Evolutionary conservation across 73 alveolate species (phyloP).

Genomic region (Paramecium biaurelia): DNA sequence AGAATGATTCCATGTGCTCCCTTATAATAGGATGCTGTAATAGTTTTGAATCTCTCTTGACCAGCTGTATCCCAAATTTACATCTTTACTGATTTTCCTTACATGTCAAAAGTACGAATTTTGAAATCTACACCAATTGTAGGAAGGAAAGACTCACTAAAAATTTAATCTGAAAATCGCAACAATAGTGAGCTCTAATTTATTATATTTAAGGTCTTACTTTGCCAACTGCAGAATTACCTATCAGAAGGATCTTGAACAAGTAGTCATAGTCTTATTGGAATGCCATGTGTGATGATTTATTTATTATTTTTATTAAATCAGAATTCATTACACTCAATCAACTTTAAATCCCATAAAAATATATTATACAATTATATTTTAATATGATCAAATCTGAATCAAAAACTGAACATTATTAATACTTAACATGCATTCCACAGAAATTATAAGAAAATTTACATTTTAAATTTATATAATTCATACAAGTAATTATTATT

Average conservation of each 20-base stretch:
- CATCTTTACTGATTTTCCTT: slow-evolving; percentile 66
- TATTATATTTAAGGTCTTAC: background rate
- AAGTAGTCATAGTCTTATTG: slow-evolving; percentile 72
- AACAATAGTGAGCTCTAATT: slow-evolving; percentile 64
- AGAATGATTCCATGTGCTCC: slow-evolving; percentile 86
- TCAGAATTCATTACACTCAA: slow-evolving; percentile 18
- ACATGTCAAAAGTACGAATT: slow-evolving; percentile 67
- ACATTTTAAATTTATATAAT: background rate
- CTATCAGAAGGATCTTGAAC: slow-evolving; percentile 69
- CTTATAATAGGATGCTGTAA: slow-evolving; percentile 81
- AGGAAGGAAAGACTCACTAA: slow-evolving; percentile 72
- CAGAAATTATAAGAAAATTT: slow-evolving; percentile 20
- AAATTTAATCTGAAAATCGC: slow-evolving; percentile 71
- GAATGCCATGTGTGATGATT: slow-evolving; percentile 49
- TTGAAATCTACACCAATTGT: slow-evolving; percentile 80
- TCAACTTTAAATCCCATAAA: background rate
- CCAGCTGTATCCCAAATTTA: slow-evolving; percentile 75
- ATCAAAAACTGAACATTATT: background rate
- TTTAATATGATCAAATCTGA: background rate
- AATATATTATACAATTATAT: background rate
- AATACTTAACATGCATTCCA: background rate
- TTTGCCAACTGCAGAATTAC: slow-evolving; percentile 76
- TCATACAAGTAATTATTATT: background rate
- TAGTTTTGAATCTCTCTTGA: slow-evolving; percentile 76
- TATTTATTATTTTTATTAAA: background rate